Percentiles rank a stretch among this genome's conserved stretches.
Evolutionary conservation across 2,329 filamentous ascomycete species (phyloP).

Genomic region (Didymosphaeria variabile): DNA sequence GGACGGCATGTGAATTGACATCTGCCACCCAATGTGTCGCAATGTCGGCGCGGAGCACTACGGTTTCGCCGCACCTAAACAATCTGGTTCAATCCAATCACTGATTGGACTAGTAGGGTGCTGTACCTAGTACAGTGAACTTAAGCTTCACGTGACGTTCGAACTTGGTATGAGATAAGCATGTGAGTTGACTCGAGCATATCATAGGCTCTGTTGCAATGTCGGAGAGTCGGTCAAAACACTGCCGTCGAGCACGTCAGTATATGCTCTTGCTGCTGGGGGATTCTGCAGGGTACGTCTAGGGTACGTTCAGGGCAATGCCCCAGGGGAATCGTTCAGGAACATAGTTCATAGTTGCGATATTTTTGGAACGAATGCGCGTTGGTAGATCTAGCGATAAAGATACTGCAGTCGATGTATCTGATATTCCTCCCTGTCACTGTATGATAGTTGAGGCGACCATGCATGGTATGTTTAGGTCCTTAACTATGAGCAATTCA

Average conservation of each 20-base stretch:
- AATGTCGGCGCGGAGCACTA: not conserved
- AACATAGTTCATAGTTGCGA: not conserved
- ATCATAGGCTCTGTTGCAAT: not conserved
- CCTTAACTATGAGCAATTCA: no score
- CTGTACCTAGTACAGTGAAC: not conserved
- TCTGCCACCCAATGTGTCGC: not conserved
- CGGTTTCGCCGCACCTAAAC: not conserved
- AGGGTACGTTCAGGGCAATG: no score
- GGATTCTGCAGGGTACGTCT: not conserved
- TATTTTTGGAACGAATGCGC: not conserved
- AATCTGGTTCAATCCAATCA: not conserved
- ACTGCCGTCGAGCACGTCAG: not conserved
- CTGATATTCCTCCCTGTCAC: no score
- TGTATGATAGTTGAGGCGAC: no score
- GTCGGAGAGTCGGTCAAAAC: not conserved
- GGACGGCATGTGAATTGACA: constrained; percentile 6
- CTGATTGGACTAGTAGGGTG: not conserved
- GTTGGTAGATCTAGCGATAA: not conserved
- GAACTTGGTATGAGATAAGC: not conserved
- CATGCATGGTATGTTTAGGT: no score
- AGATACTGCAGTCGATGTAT: not conserved
- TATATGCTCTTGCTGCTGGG: not conserved
- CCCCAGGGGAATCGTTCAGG: not conserved
- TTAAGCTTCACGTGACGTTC: not conserved
- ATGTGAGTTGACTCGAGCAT: not conserved